Evolutionary conservation across 768 basidiomycete genomes (phyloP), one percentile per base, ranked within the genome.

Genomic region (Pleurotus platypus): DNA sequence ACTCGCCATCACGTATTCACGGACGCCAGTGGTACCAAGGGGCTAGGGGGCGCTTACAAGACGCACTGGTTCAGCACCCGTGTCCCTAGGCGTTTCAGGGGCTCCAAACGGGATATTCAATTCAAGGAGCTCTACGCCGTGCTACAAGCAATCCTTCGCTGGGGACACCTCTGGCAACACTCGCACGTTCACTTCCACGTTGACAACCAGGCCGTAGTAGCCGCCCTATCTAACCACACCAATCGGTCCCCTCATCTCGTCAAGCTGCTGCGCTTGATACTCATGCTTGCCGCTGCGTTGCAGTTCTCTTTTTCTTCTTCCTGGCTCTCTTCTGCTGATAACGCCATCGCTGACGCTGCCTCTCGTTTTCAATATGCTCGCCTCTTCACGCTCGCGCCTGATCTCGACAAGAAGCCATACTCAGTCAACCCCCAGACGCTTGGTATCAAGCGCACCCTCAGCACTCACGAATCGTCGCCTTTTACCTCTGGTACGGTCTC

Each of bases 81-180:
- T 0, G 27, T 58, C 4, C 68, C 72, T 11, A 49, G 66, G 0
- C 67, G 64, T 18, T 66, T 60, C 40, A 63, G 63, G 27, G 27
- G 27, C 9, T 30, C 27, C 12, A 13, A 13, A 0, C 37, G 49
- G 0, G 64, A 73, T 46, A 73, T 75, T 9, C 69, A 72, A 53
- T 69, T 70, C 60, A 74, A 74, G 55, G 71, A 72, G 54, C 50
- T 69, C 0, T 66, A 51, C 47, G 71, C 72, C 0, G 64, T 74
- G 0, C 58, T 72, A 0, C 66, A 72, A 4, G 67, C 70, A 2
- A 62, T 69, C 35, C 49, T 70, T 2, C 55, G 64, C 22, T 72
- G 69, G 70, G 70, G 68, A 0, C 48, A 69, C 18, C 6, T 8
- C 2, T 72, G 63, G 63, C 6, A 4, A 0, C 62, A 63, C 18